Conservation (phyloP, 345 rosid species). For the Gossypium mustelinum region DNA sequence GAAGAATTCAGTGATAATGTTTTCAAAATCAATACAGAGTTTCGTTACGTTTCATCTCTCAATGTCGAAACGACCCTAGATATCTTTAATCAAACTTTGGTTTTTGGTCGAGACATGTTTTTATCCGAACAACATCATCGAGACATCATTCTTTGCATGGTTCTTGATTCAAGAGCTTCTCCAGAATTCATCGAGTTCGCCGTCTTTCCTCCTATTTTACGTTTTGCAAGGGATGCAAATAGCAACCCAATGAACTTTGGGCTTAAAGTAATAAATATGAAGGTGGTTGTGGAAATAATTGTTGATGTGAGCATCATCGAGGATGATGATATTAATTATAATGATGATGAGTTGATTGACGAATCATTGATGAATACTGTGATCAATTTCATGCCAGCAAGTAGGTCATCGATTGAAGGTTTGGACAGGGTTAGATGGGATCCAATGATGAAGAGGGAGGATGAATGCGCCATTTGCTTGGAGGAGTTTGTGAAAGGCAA, state of each 20-base stretch:
- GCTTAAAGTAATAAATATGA: background rate
- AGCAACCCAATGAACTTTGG: background rate
- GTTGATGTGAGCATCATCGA: background rate
- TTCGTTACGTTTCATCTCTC: background rate
- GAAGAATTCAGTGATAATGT: background rate
- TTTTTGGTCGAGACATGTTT: background rate
- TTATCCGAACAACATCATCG: background rate
- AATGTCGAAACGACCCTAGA: background rate
- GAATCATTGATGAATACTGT: background rate
- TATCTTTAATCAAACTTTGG: background rate
- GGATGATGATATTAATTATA: background rate
- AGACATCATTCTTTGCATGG: background rate
- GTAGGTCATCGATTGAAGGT: background rate
- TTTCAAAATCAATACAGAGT: background rate
- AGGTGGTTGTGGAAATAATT: background rate
- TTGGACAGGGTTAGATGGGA: background rate
- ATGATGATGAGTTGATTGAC: background rate
- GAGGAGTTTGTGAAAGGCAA: background rate
- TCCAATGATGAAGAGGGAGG: background rate
- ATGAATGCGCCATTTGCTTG: background rate
- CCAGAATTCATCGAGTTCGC: background rate
- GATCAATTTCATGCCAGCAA: background rate
- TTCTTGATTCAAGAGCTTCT: background rate
- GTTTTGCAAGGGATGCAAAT: background rate
- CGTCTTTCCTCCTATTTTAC: background rate